Percentiles rank a stretch among this genome's conserved stretches.
Conservation (phyloP, 129 eudicot genomes). For the Arctium minus region DNA sequence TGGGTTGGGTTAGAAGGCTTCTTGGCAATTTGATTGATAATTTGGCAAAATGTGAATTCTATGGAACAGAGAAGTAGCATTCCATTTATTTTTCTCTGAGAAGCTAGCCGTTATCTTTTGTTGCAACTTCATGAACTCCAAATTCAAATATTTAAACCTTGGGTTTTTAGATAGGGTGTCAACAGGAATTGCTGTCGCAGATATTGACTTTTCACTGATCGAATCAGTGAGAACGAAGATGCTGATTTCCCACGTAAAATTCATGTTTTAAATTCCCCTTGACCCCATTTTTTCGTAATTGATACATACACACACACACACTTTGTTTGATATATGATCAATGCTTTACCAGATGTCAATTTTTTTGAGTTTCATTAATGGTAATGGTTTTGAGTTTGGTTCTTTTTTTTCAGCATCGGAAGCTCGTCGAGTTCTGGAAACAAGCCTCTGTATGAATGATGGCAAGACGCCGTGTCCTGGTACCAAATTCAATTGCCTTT, state of each 20-base stretch:
- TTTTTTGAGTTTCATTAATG: neutral
- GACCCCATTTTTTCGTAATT: neutral
- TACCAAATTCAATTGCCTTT: neutral
- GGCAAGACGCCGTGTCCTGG: neutral
- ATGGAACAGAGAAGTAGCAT: no score
- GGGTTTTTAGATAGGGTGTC: no score
- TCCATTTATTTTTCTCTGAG: no score
- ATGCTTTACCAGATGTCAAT: no score
- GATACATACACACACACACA: neutral
- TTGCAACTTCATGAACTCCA: no score
- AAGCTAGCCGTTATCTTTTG: no score
- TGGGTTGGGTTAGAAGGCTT: no score
- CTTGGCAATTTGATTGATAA: no score
- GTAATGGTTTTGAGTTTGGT: neutral
- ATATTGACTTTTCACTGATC: no score
- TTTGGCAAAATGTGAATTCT: no score
- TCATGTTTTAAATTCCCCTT: neutral
- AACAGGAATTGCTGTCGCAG: no score
- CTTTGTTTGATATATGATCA: neutral
- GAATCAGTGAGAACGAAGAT: constrained; percentile 47
- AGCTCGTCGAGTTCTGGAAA: constrained; percentile 61
- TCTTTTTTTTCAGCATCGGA: constrained; percentile 58
- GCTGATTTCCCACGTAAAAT: constrained; percentile 66
- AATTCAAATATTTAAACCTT: no score
- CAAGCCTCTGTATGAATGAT: constrained; percentile 35